Evolutionary conservation across 2,329 filamentous ascomycete genomes (phyloP).

Genomic region (Neurospora sp.): DNA sequence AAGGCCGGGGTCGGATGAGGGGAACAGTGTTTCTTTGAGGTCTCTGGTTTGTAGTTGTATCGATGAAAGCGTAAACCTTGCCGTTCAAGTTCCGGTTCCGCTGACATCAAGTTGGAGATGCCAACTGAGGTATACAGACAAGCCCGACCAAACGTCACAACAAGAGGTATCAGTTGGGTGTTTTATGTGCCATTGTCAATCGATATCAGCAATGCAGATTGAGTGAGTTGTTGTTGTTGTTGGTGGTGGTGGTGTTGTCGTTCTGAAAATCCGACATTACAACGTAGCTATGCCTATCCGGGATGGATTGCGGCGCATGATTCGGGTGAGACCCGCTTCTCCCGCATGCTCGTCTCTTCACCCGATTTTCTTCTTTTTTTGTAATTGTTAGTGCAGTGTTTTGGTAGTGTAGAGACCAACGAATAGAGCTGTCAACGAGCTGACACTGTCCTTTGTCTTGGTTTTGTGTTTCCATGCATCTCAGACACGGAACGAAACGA

Average conservation of each 20-base stretch:
- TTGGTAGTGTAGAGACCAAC: background rate
- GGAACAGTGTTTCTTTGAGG: background rate
- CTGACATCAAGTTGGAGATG: background rate
- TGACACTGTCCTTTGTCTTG: constrained; percentile 13
- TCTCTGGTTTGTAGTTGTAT: background rate
- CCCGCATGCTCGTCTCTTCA: constrained; percentile 18
- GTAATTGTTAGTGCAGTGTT: constrained; percentile 22
- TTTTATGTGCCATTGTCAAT: background rate
- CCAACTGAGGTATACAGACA: background rate
- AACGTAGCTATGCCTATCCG: background rate
- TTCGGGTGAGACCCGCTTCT: constrained; percentile 18
- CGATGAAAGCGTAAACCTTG: background rate
- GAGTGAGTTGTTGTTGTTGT: background rate
- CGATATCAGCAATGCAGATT: background rate
- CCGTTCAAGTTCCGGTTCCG: no score
- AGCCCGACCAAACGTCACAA: background rate
- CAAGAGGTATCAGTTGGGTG: background rate
- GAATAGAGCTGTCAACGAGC: background rate
- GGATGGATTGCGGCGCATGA: constrained; percentile 2
- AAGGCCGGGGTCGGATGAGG: background rate
- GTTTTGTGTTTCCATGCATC: constrained; percentile 18
- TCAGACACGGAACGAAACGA: constrained; percentile 13
- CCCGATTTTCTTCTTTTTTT: constrained; percentile 17
- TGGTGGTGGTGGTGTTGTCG: background rate
- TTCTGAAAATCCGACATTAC: background rate